phyloP scores from a whole-genome alignment of 2,329 filamentous ascomycete genomes.

The Hymenoscyphus occultus region DNA sequence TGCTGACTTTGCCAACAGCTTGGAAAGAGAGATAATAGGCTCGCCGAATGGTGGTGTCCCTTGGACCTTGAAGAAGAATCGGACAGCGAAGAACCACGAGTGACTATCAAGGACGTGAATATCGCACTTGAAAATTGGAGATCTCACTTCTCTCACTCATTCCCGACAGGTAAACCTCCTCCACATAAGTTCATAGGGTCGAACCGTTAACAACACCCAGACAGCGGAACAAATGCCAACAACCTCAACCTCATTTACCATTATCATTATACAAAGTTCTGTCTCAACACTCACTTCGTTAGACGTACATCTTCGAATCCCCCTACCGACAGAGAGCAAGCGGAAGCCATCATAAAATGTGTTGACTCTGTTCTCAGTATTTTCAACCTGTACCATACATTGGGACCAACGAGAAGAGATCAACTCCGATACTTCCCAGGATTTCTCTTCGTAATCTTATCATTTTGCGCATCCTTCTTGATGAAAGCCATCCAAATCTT shows the following conservation, averaged over 20 bases:
- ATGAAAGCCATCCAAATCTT: not conserved
- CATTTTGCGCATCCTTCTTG: slow-evolving; percentile 3
- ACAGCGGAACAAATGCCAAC: not conserved
- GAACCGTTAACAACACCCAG: not conserved
- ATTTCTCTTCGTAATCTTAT: slow-evolving; percentile 7
- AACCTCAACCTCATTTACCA: slow-evolving; percentile 3
- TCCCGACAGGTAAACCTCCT: not conserved
- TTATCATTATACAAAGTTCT: slow-evolving; percentile 1
- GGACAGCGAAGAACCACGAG: not conserved
- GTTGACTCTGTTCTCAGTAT: slow-evolving; percentile 6
- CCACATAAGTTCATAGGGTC: not conserved
- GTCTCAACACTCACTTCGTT: slow-evolving; percentile 8
- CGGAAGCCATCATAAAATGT: not conserved
- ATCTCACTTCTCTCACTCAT: not conserved
- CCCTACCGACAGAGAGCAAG: not conserved
- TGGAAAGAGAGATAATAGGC: not conserved
- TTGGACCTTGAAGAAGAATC: not conserved
- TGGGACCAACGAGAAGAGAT: slow-evolving; percentile 2
- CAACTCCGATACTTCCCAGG: slow-evolving; percentile 6
- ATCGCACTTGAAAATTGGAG: not conserved
- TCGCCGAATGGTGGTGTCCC: slow-evolving; percentile 7
- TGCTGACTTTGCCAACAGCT: slow-evolving; percentile 3
- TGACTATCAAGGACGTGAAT: slow-evolving; percentile 1
- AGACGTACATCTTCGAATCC: not conserved
- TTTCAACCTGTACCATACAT: not conserved